Base-by-base conservation (phyloP, 1,284 basidiomycete genomes). In the Rhodofomes roseus region DNA sequence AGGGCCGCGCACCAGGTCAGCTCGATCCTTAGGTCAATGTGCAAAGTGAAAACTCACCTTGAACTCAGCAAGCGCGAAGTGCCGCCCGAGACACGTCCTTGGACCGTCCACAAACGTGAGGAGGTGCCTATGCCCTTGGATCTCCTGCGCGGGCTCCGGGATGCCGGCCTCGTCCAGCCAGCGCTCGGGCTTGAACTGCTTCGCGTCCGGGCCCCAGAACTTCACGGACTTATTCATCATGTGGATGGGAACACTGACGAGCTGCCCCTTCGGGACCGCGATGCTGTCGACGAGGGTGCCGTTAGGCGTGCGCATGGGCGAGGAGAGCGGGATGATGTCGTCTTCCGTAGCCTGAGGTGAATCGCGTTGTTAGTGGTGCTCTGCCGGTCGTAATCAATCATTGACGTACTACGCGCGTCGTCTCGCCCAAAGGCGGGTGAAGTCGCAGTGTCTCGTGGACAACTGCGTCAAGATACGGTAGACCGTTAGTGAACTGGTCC, bases 261-360 rank as follows among this genome's bases (percentile, higher is more conserved):
- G 54, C 0, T 77, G 76, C 8, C 82, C 83, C 63, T 81, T 81
- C 18, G 74, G 66, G 48, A 86, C 68, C 0, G 74, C 60, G 46
- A 86, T 66, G 27, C 69, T 70, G 53, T 76, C 70, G 5, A 78
- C 70, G 0, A 67, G 62, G 48, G 74, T 61, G 0, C 82, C 82
- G 1, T 72, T 64, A 4, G 66, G 58, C 0, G 77, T 78, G 6
- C 62, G 66, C 29, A 83, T 60, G 1, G 81, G 82, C 3, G 66
- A 62, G 40, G 72, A 74, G 57, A 86, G 74, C 0, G 83, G 85
- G 25, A 87, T 76, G 1, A 83, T 65, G 58, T 86, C 83, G 62
- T 85, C 81, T 16, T 56, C 37, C 25, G 55, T 16, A 12, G 31
- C 20, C 53, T 39, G 37, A 16, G 14, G 16, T 8, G 37, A 16